Base-by-base conservation (phyloP, 2,329 filamentous ascomycete genomes). In the Monilinia laxa region DNA sequence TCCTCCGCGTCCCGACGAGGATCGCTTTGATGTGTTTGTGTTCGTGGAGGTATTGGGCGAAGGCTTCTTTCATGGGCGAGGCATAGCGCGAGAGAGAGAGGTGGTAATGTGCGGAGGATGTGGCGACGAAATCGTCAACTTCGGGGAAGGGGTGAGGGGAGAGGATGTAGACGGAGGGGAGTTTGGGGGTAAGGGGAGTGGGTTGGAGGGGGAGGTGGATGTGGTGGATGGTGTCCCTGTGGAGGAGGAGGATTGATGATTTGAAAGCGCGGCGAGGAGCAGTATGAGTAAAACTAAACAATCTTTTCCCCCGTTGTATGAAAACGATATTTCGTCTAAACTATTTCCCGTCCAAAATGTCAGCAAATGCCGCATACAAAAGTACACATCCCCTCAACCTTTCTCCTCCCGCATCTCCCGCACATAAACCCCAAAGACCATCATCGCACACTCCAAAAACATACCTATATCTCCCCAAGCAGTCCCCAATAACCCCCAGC, bases 251-350 rank as follows among this genome's bases (percentile, higher is more conserved):
- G 40, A 66, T 66, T 75, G 59, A 38, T 71, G 69, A 11, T 73
- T 71, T 23, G 79, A 73, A 65, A 76, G 76, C n/a, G 68, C 76
- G 71, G 81, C 83, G 69, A 90, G 88, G 71, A 98, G 88, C 75
- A 97, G 92, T 71, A 98, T 83, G 9, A 98, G 84, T 23, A 98
- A 87, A 64, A 98, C 93, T 23, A 98, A 89, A 75, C 94, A 98
- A 83, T 98, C 95, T 79, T 99, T 99, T 69, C 95, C 95, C 76
- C 95, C 95, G 74, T 99, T 99, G 80, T 97, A 99, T 66, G 94
- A 96, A 70, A 98, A 83, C 6, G 93, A 92, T 68, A 98, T 84
- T 76, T 96, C 85, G 67, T 89, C 84, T 69, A 90, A 85, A 67
- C 91, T 95, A 73, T 68, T 55, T 7, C 12, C 10, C 10, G n/a